Evolutionary conservation across 257 asterid genomes (phyloP).

Genomic region (Linderniella brevidens): DNA sequence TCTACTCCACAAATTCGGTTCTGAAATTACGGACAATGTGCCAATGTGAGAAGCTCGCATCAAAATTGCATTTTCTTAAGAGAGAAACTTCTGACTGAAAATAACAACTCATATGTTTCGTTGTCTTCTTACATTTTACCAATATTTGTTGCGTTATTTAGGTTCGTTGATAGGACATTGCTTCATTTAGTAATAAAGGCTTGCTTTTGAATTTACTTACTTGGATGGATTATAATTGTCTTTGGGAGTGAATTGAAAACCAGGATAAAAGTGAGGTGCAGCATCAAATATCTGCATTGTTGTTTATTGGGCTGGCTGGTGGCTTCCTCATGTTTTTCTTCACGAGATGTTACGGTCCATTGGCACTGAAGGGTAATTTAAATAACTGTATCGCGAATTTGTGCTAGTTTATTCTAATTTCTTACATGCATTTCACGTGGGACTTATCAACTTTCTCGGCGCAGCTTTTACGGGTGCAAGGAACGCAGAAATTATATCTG

Average conservation of each 20-base stretch:
- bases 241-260: no score
- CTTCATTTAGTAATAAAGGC: no score
- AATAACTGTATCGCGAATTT: neutral
- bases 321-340: slow-evolving; percentile 51
- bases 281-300: slow-evolving; percentile 72
- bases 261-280: slow-evolving; percentile 63
- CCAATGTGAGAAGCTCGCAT: no score
- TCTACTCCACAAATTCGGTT: no score
- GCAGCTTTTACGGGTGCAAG: slow-evolving; percentile 29
- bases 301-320: slow-evolving; percentile 52
- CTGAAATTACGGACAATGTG: neutral
- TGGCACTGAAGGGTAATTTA: slow-evolving; percentile 52
- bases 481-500: slow-evolving; percentile 27
- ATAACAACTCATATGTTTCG: no score
- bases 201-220: neutral
- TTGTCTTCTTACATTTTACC: no score
- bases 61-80: neutral
- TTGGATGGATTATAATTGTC: neutral
- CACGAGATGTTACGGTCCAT: slow-evolving; percentile 41
- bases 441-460: neutral
- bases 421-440: neutral
- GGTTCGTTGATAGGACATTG: no score
- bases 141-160: no score
- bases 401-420: neutral
- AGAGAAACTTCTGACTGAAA: no score